A percentile compares a stretch with the other conserved stretches of the same genome.
These are phyloP conservation scores for Rhazya stricta DNA, from an alignment of 257 asterid genomes.

Conservation along the genomic window DNA sequence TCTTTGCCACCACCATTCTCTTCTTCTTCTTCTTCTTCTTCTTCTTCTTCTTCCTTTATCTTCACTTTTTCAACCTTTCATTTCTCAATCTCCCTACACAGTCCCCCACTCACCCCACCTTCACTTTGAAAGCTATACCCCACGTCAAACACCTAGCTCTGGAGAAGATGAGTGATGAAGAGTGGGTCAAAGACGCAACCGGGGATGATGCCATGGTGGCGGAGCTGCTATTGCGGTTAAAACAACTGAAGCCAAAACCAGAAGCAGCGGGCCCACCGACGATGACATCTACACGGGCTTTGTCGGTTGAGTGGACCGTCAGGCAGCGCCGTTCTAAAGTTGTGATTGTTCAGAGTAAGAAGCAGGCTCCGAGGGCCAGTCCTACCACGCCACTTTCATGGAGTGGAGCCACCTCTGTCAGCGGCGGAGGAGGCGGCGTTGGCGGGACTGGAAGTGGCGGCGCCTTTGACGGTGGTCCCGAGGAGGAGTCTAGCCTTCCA, in stretches of 20 bases:
- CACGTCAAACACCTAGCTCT: neutral
- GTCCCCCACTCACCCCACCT: neutral
- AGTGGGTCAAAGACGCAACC: constrained; percentile 56
- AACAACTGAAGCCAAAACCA: constrained; percentile 2
- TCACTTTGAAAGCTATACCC: neutral
- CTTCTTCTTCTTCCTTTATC: constrained; percentile 14
- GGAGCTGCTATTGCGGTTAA: constrained; percentile 45
- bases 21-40: constrained; percentile 11
- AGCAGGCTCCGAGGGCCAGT: constrained; percentile 41
- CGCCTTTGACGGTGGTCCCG: constrained; percentile 29
- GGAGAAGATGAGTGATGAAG: constrained; percentile 28
- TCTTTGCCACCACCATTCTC: constrained; percentile 51
- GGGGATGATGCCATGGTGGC: constrained; percentile 56
- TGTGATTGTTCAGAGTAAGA: constrained; percentile 19
- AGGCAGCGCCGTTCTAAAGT: constrained; percentile 69
- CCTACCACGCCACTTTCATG: constrained; percentile 75
- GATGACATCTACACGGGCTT: constrained; percentile 11
- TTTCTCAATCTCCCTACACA: constrained; percentile 15
- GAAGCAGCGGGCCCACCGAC: constrained; percentile 20
- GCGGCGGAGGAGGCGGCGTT: constrained; percentile 29
- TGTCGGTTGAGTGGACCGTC: constrained; percentile 56
- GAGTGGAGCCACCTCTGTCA: constrained; percentile 59
- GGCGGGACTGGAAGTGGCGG: constrained; percentile 24
- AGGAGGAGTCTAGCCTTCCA: constrained; percentile 46
- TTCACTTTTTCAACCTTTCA: constrained; percentile 18